Conservation (phyloP, 2,329 filamentous ascomycete genomes). For the Cordyceps javanica region DNA sequence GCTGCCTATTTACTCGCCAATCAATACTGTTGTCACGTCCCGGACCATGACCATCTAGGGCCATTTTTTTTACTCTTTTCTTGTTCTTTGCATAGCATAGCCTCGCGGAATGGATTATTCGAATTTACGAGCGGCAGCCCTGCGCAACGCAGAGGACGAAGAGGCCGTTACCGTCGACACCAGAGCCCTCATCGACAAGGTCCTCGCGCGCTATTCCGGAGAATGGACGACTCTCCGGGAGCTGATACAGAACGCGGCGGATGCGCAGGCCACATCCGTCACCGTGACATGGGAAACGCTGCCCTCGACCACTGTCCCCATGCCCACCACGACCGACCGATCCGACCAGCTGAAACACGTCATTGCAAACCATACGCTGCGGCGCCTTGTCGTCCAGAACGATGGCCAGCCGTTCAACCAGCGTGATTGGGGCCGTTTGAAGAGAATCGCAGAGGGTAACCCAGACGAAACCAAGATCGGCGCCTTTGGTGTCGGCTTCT, state of each 20-base stretch:
- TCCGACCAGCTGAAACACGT: slow-evolving; percentile 75
- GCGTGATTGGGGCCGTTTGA: slow-evolving; percentile 88
- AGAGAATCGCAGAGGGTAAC: slow-evolving; percentile 97
- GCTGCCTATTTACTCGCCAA: neutral
- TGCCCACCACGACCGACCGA: slow-evolving; percentile 57
- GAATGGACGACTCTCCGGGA: slow-evolving; percentile 90
- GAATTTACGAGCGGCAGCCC: slow-evolving; percentile 76
- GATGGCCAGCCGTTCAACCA: slow-evolving; percentile 82
- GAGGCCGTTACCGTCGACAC: slow-evolving; percentile 98
- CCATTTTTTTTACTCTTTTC: neutral
- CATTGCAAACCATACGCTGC: slow-evolving; percentile 77
- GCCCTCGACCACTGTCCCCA: slow-evolving; percentile 72
- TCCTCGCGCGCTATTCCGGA: slow-evolving; percentile 90
- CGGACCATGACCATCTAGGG: neutral
- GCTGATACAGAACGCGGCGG: slow-evolving; percentile 96
- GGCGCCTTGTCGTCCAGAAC: slow-evolving; percentile 84
- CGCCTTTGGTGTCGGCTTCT: slow-evolving; percentile 96
- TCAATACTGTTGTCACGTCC: neutral
- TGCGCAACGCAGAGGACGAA: slow-evolving; percentile 81
- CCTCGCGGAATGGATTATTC: slow-evolving; percentile 58
- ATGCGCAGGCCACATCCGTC: slow-evolving; percentile 85
- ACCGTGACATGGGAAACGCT: slow-evolving; percentile 88
- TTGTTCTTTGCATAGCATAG: neutral
- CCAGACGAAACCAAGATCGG: slow-evolving; percentile 99
- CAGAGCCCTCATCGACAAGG: slow-evolving; percentile 93